Evolutionary conservation across 345 rosid genomes (phyloP).

Genomic region (Eucalyptus erythrocorys): DNA sequence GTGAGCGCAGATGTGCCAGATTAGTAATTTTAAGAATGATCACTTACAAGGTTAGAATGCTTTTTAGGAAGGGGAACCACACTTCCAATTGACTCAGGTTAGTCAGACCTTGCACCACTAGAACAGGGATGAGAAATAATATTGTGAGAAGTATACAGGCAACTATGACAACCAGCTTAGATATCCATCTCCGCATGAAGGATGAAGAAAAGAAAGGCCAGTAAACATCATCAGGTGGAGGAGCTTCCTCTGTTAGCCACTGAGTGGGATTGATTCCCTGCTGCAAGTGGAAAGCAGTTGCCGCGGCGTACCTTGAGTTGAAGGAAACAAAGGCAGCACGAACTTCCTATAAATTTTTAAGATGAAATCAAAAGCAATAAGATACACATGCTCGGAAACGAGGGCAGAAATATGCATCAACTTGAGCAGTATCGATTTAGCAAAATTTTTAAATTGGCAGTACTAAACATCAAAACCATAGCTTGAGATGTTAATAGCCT

Average conservation of each 20-base stretch:
- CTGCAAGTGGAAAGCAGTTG: constrained; percentile 62
- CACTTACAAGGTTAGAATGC: constrained; percentile 62
- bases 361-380: not conserved
- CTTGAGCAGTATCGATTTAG: not conserved
- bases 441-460: not conserved
- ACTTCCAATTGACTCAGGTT: constrained; percentile 68
- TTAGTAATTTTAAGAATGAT: not conserved
- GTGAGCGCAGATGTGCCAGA: not conserved
- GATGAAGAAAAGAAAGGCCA: constrained; percentile 96
- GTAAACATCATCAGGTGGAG: constrained; percentile 76
- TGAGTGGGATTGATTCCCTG: constrained; percentile 78
- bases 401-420: not conserved
- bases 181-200: constrained; percentile 77
- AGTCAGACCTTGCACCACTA: constrained; percentile 91
- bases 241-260: constrained; percentile 86
- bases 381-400: not conserved
- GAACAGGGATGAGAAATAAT: constrained; percentile 81
- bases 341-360: constrained; percentile 44
- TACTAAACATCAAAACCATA: not conserved
- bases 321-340: constrained; percentile 96
- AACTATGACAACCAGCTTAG: constrained; percentile 54
- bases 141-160: constrained; percentile 67
- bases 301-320: constrained; percentile 80
- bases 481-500: not conserved
- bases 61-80: constrained; percentile 72